Evolutionary conservation across 768 basidiomycete genomes (phyloP).

Genomic region (Suillus lakei): DNA sequence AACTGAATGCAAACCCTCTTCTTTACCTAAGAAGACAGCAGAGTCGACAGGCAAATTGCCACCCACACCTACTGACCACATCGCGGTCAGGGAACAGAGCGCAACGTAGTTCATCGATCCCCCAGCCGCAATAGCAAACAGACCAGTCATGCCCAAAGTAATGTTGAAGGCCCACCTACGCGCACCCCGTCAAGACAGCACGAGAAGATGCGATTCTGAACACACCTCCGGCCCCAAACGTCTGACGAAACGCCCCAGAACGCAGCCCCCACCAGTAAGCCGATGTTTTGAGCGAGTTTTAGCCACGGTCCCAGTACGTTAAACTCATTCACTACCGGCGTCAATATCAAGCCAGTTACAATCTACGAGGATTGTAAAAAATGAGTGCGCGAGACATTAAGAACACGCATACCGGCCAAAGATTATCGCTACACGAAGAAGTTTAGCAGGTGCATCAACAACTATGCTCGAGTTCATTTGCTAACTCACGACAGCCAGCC

Average conservation of each 20-base stretch:
- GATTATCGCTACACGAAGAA: conserved; percentile 54
- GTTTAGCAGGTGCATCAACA: not conserved
- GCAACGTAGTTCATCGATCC: conserved; percentile 58
- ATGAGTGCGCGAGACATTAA: not conserved
- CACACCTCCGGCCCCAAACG: conserved; percentile 70
- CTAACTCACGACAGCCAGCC: conserved; percentile 73
- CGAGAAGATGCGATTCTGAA: not conserved
- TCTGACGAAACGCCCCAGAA: conserved; percentile 74
- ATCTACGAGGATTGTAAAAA: conserved; percentile 40
- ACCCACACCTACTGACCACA: conserved; percentile 72
- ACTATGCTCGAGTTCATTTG: not conserved
- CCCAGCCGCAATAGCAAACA: conserved; percentile 69
- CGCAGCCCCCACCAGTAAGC: conserved; percentile 68
- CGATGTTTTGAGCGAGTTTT: conserved; percentile 73
- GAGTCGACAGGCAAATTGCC: conserved; percentile 79
- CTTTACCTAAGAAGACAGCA: conserved; percentile 72
- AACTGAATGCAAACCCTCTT: not conserved
- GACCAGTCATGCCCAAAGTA: conserved; percentile 69
- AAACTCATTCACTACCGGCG: conserved; percentile 70
- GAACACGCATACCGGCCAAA: conserved; percentile 64
- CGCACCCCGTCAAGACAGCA: conserved; percentile 14
- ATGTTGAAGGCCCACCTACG: conserved; percentile 67
- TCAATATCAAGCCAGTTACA: conserved; percentile 68
- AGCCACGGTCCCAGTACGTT: conserved; percentile 62
- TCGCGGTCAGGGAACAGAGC: conserved; percentile 55